Conservation (phyloP, 73 alveolate species). For the Paramecium sonneborni region DNA sequence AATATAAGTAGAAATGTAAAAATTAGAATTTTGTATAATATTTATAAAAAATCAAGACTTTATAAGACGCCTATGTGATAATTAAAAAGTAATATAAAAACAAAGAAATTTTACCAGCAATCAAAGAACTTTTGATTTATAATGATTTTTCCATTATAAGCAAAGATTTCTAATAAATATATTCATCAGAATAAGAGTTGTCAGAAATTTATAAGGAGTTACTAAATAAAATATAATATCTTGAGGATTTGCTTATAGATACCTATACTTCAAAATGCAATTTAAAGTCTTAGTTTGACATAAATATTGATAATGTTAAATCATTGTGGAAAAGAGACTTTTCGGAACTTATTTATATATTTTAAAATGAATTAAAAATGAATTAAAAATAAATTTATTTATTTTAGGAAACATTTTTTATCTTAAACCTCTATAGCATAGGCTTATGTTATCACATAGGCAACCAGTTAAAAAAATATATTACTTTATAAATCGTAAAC, state of each 20-base stretch:
- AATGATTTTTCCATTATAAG: background rate
- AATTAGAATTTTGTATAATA: background rate
- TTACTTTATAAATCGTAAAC: too few species aligned
- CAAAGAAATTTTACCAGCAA: slow-evolving; percentile 34
- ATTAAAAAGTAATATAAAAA: slow-evolving; percentile 1
- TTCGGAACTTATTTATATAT: background rate
- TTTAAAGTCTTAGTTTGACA: background rate
- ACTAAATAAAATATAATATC: background rate
- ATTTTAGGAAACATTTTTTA: too few species aligned
- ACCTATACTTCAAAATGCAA: background rate
- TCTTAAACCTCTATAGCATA: too few species aligned
- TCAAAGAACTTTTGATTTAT: background rate
- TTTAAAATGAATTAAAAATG: background rate
- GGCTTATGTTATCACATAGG: too few species aligned
- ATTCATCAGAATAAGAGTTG: background rate
- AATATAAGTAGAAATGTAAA: slow-evolving; percentile 19
- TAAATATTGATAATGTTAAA: slow-evolving; percentile 16
- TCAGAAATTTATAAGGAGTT: background rate
- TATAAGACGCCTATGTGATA: background rate
- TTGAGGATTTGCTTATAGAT: slow-evolving; percentile 16
- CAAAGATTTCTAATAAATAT: background rate
- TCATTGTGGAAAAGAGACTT: background rate
- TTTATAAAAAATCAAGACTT: background rate
- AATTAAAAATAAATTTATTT: background rate
- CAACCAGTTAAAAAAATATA: too few species aligned